Evolutionary conservation across 495 filamentous ascomycete genomes (phyloP).

Genomic region (Aspergillus heteromorphus): DNA sequence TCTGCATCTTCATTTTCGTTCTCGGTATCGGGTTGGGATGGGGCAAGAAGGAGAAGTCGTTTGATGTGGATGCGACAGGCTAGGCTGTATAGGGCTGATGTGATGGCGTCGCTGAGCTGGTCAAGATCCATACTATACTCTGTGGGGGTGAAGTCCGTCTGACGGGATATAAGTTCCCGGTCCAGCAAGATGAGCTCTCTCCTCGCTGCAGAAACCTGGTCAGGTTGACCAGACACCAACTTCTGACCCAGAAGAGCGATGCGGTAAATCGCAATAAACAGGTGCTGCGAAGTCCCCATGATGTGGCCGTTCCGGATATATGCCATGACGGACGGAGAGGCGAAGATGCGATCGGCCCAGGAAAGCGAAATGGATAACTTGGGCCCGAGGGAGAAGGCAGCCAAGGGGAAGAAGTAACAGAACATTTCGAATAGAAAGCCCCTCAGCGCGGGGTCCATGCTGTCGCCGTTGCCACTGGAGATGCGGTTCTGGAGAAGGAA

Average conservation of each 20-base stretch:
- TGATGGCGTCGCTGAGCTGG: slow-evolving; percentile 3
- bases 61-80: slow-evolving; percentile 11
- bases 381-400: slow-evolving; percentile 11
- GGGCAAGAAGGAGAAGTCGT: slow-evolving; percentile 1
- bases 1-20: too few species aligned
- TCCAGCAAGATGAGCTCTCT: not conserved
- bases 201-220: not conserved
- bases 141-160: not conserved
- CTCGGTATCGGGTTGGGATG: not conserved
- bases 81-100: slow-evolving; percentile 12
- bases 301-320: slow-evolving; percentile 8
- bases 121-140: not conserved
- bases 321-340: not conserved
- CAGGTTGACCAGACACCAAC: not conserved
- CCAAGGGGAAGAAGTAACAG: slow-evolving; percentile 18
- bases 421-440: slow-evolving; percentile 14
- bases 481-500: slow-evolving; percentile 11
- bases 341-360: slow-evolving; percentile 6
- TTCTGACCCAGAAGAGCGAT: not conserved
- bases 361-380: slow-evolving; percentile 1
- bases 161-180: not conserved
- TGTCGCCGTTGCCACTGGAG: not conserved
- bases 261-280: not conserved
- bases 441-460: not conserved
- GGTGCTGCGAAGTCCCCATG: not conserved